These are phyloP conservation scores for Ceratobasidium sp. DNA, from an alignment of 1,284 basidiomycete species.

Conservation along the genomic window DNA sequence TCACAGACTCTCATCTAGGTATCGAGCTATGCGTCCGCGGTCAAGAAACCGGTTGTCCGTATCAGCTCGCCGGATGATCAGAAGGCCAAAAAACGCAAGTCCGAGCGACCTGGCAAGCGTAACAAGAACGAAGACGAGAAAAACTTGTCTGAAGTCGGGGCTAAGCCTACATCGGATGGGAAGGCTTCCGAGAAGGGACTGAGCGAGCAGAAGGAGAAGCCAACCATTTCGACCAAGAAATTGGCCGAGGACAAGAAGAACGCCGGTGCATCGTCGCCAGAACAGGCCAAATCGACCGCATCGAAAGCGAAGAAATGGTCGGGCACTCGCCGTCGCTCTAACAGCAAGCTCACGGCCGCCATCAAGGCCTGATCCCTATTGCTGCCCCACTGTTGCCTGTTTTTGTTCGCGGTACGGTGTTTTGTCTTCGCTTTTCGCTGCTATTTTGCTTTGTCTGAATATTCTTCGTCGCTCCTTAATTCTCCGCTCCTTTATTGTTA, in stretches of 20 bases:
- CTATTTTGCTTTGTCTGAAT: not conserved
- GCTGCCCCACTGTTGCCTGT: not conserved
- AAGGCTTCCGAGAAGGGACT: not conserved
- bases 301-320: constrained; percentile 25
- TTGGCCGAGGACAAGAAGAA: not conserved
- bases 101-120: constrained; percentile 6
- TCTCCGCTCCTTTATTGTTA: not conserved
- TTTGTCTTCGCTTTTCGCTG: not conserved
- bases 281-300: constrained; percentile 12
- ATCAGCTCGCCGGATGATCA: not conserved
- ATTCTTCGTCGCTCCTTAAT: not conserved
- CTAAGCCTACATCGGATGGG: not conserved
- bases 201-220: not conserved
- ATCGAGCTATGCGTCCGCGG: constrained; percentile 25
- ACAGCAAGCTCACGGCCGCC: constrained; percentile 5
- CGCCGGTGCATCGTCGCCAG: not conserved
- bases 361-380: not conserved
- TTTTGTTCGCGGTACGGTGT: not conserved
- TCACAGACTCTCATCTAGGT: not conserved
- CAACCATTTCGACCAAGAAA: not conserved
- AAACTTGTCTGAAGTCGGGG: not conserved
- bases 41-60: constrained; percentile 10
- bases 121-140: constrained; percentile 5
- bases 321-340: constrained; percentile 6
- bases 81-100: constrained; percentile 34